Percentiles rank a stretch among this genome's conserved stretches.
Conservation (phyloP, 495 filamentous ascomycete species). For the Penicillium egyptiacum region DNA sequence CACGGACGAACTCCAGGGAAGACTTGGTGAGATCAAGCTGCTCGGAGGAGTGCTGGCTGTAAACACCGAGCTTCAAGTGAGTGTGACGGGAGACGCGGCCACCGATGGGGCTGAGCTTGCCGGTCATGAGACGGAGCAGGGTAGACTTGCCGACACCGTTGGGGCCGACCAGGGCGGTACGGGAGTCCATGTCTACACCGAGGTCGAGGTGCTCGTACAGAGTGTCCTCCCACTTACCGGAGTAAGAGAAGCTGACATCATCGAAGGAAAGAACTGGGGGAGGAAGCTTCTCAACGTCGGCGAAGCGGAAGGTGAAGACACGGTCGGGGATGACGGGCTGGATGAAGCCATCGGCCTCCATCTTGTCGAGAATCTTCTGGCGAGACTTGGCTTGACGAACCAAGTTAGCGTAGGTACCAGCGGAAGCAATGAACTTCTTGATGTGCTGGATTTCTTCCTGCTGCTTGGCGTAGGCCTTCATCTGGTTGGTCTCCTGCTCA, state of each 20-base stretch:
- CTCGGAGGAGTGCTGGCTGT: conserved; percentile 97
- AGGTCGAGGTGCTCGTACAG: conserved; percentile 96
- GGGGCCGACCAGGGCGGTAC: conserved; percentile 93
- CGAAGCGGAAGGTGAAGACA: conserved; percentile 98
- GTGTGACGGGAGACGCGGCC: conserved; percentile 88
- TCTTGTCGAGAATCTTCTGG: conserved; percentile 99
- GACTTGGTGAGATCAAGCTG: conserved; percentile 98
- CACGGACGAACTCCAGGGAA: conserved; percentile 93
- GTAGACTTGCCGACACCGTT: conserved; percentile 99
- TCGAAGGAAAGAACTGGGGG: conserved; percentile 96
- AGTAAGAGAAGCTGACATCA: conserved; percentile 97
- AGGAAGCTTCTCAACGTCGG: conserved; percentile 96
- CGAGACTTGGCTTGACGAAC: conserved; percentile 98
- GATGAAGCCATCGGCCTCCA: conserved; percentile 99
- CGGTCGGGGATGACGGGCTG: conserved; percentile 81
- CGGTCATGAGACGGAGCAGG: conserved; percentile 94
- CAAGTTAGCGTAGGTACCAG: conserved; percentile 99
- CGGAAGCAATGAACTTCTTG: conserved; percentile 99
- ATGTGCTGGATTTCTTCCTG: conserved; percentile 99
- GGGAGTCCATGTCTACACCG: conserved; percentile 99
- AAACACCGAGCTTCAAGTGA: conserved; percentile 96
- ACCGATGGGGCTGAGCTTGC: conserved; percentile 81
- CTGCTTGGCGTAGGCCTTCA: conserved; percentile 98
- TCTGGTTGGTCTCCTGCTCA: conserved; percentile 97
- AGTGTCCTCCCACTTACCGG: conserved; percentile 81